These are phyloP conservation scores for Puccinia brachypodii DNA, from an alignment of 1,284 basidiomycete species.

Conservation along the genomic window DNA sequence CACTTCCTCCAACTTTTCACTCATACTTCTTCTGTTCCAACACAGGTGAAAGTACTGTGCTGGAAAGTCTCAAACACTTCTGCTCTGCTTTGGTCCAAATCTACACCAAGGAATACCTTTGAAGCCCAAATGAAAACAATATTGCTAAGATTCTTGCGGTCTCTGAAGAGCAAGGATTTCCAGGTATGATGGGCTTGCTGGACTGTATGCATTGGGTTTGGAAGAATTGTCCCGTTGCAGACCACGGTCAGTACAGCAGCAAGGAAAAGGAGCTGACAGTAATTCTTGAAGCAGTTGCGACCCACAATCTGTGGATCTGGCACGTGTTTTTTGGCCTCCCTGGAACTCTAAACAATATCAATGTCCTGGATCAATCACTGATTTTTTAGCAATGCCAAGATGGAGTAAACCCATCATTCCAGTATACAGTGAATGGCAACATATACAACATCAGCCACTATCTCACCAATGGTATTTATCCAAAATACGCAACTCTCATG, in stretches of 20 bases:
- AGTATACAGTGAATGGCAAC: background rate
- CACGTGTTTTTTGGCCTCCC: slow-evolving; percentile 19
- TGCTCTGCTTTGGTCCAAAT: background rate
- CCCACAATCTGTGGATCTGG: slow-evolving; percentile 22
- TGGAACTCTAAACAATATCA: slow-evolving; percentile 22
- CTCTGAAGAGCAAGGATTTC: background rate
- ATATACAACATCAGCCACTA: slow-evolving; percentile 16
- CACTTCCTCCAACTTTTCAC: too few species aligned
- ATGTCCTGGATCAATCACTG: background rate
- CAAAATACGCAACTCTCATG: background rate
- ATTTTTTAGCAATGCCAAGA: slow-evolving; percentile 1
- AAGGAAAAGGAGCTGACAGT: background rate
- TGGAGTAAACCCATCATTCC: background rate
- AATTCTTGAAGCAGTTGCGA: slow-evolving; percentile 8
- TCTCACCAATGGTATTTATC: slow-evolving; percentile 17
- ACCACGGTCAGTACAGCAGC: background rate
- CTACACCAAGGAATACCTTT: background rate
- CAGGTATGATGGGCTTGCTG: background rate
- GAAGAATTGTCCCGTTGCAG: background rate
- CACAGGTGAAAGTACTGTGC: too few species aligned
- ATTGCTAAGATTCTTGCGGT: background rate
- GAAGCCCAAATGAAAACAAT: background rate
- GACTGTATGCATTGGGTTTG: slow-evolving; percentile 25
- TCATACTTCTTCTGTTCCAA: too few species aligned
- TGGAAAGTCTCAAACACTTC: too few species aligned